A percentile compares a stretch with the other conserved stretches of the same genome.
phyloP scores from a whole-genome alignment of 2,329 filamentous ascomycete species.

The Proliferodiscus dingleyae region DNA sequence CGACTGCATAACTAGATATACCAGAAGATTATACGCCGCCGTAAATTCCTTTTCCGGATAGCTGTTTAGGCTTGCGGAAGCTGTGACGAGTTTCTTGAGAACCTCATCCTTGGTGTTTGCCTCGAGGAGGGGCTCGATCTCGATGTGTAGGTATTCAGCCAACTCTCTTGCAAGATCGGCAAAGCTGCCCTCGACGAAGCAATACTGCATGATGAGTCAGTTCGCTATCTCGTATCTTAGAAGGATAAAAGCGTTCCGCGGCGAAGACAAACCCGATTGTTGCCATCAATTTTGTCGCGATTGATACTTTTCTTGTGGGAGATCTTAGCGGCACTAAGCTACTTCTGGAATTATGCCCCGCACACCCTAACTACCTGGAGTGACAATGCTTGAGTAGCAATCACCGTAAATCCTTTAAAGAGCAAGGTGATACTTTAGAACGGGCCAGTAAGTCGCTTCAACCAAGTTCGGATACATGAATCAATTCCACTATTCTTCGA shows the following conservation, averaged over 20 bases:
- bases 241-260: not conserved
- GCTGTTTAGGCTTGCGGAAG: constrained; percentile 70
- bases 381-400: no score
- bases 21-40: constrained; percentile 91
- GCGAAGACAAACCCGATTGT: not conserved
- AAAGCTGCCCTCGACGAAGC: constrained; percentile 87
- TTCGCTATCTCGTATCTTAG: constrained; percentile 14
- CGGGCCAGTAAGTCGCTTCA: no score
- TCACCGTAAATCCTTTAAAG: no score
- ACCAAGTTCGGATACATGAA: no score
- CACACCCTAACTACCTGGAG: no score
- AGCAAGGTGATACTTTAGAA: no score
- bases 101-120: constrained; percentile 74
- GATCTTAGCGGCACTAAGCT: not conserved
- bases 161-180: constrained; percentile 91
- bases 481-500: no score
- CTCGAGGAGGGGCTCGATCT: constrained; percentile 68
- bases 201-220: constrained; percentile 35
- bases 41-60: constrained; percentile 96
- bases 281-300: not conserved
- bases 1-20: constrained; percentile 86
- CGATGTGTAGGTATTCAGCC: constrained; percentile 84
- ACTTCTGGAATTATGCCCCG: no score
- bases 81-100: constrained; percentile 82
- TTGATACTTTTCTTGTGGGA: not conserved